Base-by-base conservation (phyloP, 2,329 filamentous ascomycete species). In the Balansia obtecta region DNA sequence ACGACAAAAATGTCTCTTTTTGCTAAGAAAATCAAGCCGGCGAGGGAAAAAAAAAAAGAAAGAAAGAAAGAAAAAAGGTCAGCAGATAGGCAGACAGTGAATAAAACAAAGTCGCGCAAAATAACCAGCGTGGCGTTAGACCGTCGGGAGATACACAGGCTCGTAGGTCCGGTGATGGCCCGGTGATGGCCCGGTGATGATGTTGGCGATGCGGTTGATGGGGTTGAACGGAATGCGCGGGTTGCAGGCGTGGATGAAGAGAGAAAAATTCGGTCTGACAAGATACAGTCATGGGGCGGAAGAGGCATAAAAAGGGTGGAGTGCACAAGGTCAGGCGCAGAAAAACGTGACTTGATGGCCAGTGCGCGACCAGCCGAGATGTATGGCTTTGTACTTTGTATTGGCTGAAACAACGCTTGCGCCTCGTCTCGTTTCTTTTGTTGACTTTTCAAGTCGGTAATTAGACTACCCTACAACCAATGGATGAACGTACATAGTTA, bases 221-320 rank as follows among this genome's bases (percentile, higher is more conserved):
- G 38, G 3, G n/a, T 20, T 45, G n/a, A 50, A 45, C 30, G 30
- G n/a, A 45, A 40, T 50, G 33, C 42, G 42, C 20, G n/a, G 11
- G 33, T 39, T 38, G 6, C 30, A n/a, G 48, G 15, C 20, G 22
- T 49, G 41, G 41, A 20, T 45, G 46, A 38, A 49, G 50, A 33
- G 18, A 37, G 34, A 49, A 34, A 34, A 46, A 12, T 37, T 32
- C 11, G 6, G 3, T 18, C 10, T 2, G 7, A 13, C 6, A 5
- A 2, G 4, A 11, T 4, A 12, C 32, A 4, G 40, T 27, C 34
- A 49, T 22, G 39, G 38, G 45, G 45, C 16, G 15, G 33, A 27
- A n/a, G 32, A 50, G 16, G 41, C 22, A 45, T 30, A 50, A 50
- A 49, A 44, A 45, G 48, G 48, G 48, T 49, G 48, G 42, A 41